phyloP scores from a whole-genome alignment of 176 grass and related monocot species.

The Lolium multiflorum region DNA sequence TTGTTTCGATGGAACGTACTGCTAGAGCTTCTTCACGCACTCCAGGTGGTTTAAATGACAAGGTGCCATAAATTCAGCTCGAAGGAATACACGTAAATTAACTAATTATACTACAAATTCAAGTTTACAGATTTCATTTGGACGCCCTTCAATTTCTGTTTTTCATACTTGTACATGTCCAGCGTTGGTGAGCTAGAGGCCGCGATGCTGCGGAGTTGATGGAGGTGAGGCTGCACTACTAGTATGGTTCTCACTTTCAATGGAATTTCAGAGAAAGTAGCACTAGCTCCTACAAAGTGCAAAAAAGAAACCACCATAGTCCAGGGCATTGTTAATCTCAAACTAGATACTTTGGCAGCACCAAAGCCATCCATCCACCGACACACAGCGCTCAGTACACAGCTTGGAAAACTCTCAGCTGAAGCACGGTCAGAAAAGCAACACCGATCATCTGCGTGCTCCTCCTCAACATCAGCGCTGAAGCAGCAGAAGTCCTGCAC shows the following conservation, averaged over 20 bases:
- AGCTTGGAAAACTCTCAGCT: constrained; percentile 36
- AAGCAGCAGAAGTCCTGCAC: constrained; percentile 51
- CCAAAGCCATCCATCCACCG: constrained; percentile 32
- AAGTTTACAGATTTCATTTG: not conserved
- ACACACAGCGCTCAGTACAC: not conserved
- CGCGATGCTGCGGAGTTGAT: no score
- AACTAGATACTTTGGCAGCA: not conserved
- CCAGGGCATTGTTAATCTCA: not conserved
- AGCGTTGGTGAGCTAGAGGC: no score
- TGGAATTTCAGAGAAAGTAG: no score
- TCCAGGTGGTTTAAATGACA: not conserved
- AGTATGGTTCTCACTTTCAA: no score
- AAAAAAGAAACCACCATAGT: no score
- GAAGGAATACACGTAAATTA: not conserved
- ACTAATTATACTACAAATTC: not conserved
- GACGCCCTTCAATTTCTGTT: no score
- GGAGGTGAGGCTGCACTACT: no score
- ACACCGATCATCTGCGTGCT: constrained; percentile 1
- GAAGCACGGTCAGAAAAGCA: constrained; percentile 28
- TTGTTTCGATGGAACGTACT: constrained; percentile 22
- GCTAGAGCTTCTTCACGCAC: not conserved
- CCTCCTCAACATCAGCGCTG: not conserved
- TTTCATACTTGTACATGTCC: no score
- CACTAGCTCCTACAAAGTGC: no score
- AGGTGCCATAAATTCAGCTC: not conserved